Evolutionary conservation across 2,329 filamentous ascomycete genomes (phyloP).

Genomic region (Teratosphaeria pseudoeucalypti): DNA sequence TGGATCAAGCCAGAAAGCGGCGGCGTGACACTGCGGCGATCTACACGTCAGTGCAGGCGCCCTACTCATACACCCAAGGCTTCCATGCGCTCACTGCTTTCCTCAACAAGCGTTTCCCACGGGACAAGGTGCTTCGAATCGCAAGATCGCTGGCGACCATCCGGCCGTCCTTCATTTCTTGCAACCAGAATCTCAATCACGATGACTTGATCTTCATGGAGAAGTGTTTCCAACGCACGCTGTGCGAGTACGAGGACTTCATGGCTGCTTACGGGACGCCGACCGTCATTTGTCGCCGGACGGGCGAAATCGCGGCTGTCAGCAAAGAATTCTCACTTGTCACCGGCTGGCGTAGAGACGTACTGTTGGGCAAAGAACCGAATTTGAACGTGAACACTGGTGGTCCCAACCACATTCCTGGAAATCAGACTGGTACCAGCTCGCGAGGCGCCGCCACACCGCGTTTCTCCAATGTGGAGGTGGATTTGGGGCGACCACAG

Average conservation of each 20-base stretch:
- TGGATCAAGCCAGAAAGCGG: conserved; percentile 33
- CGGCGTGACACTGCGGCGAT: conserved; percentile 69
- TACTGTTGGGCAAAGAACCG: conserved; percentile 74
- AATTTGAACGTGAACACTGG: conserved; percentile 81
- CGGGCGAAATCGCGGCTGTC: conserved; percentile 87
- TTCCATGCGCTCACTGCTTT: conserved; percentile 83
- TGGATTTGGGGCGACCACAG: conserved; percentile 43
- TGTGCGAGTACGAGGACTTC: conserved; percentile 89
- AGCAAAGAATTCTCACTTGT: conserved; percentile 96
- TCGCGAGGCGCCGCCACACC: conserved; percentile 40
- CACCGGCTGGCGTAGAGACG: conserved; percentile 86
- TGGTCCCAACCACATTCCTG: conserved; percentile 26
- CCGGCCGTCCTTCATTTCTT: conserved; percentile 84
- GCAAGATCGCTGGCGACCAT: conserved; percentile 82
- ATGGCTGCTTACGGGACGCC: conserved; percentile 81
- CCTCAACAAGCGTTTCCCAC: conserved; percentile 66
- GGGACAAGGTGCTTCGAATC: conserved; percentile 68
- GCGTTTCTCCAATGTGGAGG: conserved; percentile 17
- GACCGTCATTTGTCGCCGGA: conserved; percentile 81
- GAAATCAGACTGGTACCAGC: conserved; percentile 33
- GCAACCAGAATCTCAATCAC: conserved; percentile 75
- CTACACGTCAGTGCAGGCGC: conserved; percentile 80
- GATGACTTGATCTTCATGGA: conserved; percentile 96
- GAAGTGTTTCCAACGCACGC: conserved; percentile 84
- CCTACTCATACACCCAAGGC: conserved; percentile 80